Evolutionary conservation across 2,329 filamentous ascomycete genomes (phyloP).

Genomic region (Aureobasidium subglaciale): DNA sequence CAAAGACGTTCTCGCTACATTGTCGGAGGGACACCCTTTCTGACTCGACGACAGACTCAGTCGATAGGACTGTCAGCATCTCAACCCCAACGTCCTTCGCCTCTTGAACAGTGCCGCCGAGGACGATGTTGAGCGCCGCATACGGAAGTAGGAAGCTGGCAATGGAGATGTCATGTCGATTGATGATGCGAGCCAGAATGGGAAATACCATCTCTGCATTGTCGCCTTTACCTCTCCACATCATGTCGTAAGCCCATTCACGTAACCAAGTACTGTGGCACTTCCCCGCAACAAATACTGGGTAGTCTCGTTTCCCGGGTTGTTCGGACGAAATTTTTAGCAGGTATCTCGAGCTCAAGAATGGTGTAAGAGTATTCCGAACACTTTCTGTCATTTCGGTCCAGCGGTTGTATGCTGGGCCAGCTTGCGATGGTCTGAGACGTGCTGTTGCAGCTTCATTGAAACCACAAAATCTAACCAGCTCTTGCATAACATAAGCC

Average conservation of each 20-base stretch:
- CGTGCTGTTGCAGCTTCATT: constrained; percentile 48
- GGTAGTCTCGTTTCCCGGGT: constrained; percentile 49
- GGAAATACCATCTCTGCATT: constrained; percentile 74
- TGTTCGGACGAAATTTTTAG: constrained; percentile 43
- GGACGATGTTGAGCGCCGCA: constrained; percentile 71
- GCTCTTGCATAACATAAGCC: constrained; percentile 88
- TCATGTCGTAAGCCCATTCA: constrained; percentile 70
- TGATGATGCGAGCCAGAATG: constrained; percentile 73
- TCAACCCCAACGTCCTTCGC: constrained; percentile 63
- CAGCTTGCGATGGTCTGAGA: constrained; percentile 48
- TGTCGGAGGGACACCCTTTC: constrained; percentile 71
- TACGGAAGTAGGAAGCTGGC: constrained; percentile 86
- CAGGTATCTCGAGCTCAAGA: constrained; percentile 75
- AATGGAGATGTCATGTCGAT: constrained; percentile 77
- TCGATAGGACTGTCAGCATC: constrained; percentile 63
- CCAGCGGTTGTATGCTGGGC: constrained; percentile 67
- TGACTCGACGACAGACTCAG: constrained; percentile 48
- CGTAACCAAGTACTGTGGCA: constrained; percentile 77
- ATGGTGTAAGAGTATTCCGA: constrained; percentile 78
- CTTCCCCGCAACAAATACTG: constrained; percentile 63
- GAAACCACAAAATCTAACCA: constrained; percentile 72
- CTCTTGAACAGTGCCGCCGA: constrained; percentile 62
- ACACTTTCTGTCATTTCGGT: constrained; percentile 66
- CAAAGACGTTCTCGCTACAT: constrained; percentile 89
- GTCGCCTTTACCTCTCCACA: constrained; percentile 67